Evolutionary conservation across 2,329 filamentous ascomycete genomes (phyloP).

Genomic region (Exophiala sp.): DNA sequence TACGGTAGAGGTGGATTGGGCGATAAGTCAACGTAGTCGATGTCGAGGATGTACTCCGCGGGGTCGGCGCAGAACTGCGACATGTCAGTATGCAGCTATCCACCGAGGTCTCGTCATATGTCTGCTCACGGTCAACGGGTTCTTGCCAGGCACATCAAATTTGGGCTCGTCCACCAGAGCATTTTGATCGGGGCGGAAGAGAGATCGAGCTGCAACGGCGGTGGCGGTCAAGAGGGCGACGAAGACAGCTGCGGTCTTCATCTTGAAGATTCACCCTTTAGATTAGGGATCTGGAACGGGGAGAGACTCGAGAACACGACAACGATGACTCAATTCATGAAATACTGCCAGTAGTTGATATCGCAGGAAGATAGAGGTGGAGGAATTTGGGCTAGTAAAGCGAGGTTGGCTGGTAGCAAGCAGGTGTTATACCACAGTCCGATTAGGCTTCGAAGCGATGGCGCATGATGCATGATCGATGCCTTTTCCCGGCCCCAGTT

Average conservation of each 20-base stretch:
- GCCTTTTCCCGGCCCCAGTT: background rate
- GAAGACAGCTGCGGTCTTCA: constrained; percentile 31
- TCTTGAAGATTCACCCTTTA: constrained; percentile 2
- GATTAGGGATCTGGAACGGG: background rate
- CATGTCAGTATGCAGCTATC: background rate
- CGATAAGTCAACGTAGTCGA: constrained; percentile 70
- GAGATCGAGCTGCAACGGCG: constrained; percentile 40
- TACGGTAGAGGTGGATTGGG: constrained; percentile 88
- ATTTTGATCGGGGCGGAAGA: constrained; percentile 48
- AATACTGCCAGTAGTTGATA: constrained; percentile 6
- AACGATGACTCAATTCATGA: background rate
- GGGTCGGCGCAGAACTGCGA: constrained; percentile 63
- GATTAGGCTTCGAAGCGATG: background rate
- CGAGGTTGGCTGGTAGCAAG: background rate
- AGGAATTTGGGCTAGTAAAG: background rate
- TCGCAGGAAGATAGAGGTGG: constrained; percentile 6
- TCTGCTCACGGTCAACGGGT: constrained; percentile 57
- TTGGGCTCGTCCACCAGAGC: constrained; percentile 48
- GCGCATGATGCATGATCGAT: background rate
- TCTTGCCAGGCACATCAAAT: constrained; percentile 71
- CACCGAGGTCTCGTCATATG: background rate
- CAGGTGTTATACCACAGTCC: too few species aligned
- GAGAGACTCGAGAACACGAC: background rate
- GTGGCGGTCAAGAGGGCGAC: constrained; percentile 43
- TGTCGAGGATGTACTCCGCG: constrained; percentile 62